Conservation (phyloP, 2,329 filamentous ascomycete genomes). For the Phaeosphaeria sp. region DNA sequence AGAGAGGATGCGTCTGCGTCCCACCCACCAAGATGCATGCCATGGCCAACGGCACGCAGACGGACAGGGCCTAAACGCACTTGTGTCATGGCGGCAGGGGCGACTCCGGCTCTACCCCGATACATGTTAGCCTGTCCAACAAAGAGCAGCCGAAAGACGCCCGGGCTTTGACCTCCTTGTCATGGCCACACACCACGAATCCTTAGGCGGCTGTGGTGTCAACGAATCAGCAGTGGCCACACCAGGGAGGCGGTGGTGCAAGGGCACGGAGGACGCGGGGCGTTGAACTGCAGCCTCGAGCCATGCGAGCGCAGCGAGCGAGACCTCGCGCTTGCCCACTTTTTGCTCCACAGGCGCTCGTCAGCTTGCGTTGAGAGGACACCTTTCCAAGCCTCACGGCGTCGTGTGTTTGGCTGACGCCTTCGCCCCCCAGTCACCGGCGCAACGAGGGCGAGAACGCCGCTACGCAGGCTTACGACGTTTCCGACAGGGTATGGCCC, state of each 20-base stretch:
- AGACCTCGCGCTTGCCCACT: slow-evolving; percentile 15
- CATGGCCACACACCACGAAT: slow-evolving; percentile 24
- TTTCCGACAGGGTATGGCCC: slow-evolving; percentile 20
- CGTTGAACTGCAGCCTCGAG: slow-evolving; percentile 32
- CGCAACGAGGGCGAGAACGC: slow-evolving; percentile 29
- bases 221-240: slow-evolving; percentile 23
- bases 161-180: slow-evolving; percentile 34
- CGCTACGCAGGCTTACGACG: slow-evolving; percentile 42
- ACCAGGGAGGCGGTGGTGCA: slow-evolving; percentile 1
- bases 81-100: slow-evolving; percentile 29
- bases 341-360: slow-evolving; percentile 26
- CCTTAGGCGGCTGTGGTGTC: slow-evolving; percentile 30
- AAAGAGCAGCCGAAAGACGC: slow-evolving; percentile 29
- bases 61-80: slow-evolving; percentile 29
- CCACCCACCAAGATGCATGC: slow-evolving; percentile 38
- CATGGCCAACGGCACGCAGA: slow-evolving; percentile 32
- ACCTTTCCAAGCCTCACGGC: slow-evolving; percentile 25
- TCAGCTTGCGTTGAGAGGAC: slow-evolving; percentile 28
- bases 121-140: slow-evolving; percentile 25
- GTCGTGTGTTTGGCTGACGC: slow-evolving; percentile 10
- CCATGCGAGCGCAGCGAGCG: slow-evolving; percentile 7
- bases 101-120: slow-evolving; percentile 19
- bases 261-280: slow-evolving; percentile 3
- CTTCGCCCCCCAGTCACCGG: slow-evolving; percentile 16
- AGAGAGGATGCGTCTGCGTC: slow-evolving; percentile 42